These are phyloP conservation scores for Blastocystis sp. DNA, from an alignment of 352 stramenopile species.

Conservation along the genomic window DNA sequence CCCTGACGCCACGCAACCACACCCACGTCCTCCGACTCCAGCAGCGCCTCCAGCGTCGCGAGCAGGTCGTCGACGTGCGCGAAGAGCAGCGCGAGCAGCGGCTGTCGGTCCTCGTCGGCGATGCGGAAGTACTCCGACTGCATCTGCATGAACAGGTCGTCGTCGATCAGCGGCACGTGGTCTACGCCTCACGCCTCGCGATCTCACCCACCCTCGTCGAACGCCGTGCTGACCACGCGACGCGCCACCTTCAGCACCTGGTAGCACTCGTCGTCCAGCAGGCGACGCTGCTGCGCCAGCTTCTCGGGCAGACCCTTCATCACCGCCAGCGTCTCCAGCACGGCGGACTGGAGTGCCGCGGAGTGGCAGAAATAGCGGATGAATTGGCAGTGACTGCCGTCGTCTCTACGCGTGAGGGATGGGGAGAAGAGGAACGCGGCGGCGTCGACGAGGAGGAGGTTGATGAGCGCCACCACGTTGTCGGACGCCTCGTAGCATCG, in stretches of 20 bases:
- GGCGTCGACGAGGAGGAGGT: conserved; percentile 7
- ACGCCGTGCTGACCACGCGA: background rate
- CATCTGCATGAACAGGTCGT: background rate
- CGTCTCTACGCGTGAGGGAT: background rate
- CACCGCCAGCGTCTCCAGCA: background rate
- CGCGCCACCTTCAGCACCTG: background rate
- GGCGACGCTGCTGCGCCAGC: background rate
- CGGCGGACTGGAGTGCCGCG: background rate
- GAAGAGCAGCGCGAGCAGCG: background rate
- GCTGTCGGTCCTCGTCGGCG: background rate
- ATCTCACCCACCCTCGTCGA: background rate
- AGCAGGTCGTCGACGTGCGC: background rate
- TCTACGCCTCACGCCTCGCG: background rate
- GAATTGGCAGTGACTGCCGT: background rate
- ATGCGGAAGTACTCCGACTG: background rate
- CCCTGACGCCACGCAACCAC: background rate
- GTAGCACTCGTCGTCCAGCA: background rate
- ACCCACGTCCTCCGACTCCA: conserved; percentile 1
- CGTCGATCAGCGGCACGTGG: background rate
- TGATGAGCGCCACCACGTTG: conserved; percentile 9
- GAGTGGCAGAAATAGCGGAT: conserved; percentile 7
- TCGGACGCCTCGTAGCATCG: background rate
- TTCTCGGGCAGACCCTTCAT: background rate
- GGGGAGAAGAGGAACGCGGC: background rate
- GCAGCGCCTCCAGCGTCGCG: background rate